Evolutionary conservation across 345 rosid genomes (phyloP), one percentile per base, ranked within the genome.

Genomic region (Atalantia buxifolia): DNA sequence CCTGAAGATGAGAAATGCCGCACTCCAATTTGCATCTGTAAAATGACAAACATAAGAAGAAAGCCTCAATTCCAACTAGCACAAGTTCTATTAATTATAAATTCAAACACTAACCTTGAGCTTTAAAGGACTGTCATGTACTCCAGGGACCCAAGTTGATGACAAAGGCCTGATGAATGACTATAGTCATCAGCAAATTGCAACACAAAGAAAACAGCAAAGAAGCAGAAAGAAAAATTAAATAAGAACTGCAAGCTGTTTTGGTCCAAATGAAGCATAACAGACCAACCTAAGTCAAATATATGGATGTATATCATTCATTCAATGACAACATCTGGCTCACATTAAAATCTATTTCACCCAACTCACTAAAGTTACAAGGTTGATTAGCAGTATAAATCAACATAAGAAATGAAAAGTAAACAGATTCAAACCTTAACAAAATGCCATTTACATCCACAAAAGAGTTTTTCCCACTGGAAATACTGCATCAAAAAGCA

Each of bases 1-100:
- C 99, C 99, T 82, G 92, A 56, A 68, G 97, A 88, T 68, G 98
- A 93, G 82, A 93, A 93, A 78, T 81, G 80, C 24, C 85, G 92
- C 22, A 87, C 76, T 19, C 93, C 93, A 83, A 88, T 84, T 75
- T 83, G 90, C 82, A 87, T 69, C 98, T 93, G 86, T 76, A 85
- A 85, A 86, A 77, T 75, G 69, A 64, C n/a, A 72, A 60, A 61
- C 42, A 62, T 84, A 71, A 78, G 79, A 74, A 82, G 72, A 75
- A 48, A 71, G 63, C 24, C 42, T 72, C 50, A 57, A 8, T n/a
- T 60, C 68, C 30, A 50, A 48, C 70, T n/a, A 24, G 60, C 18
- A 63, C 2, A 50, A 60, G 22, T 79, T 45, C 66, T 28, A 62
- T 42, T 31, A 28, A 53, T 35, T 18, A 35, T 27, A 27, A 45